Conservation (phyloP, 2,329 filamentous ascomycete species). For the Sphaerostilbella broomeana region DNA sequence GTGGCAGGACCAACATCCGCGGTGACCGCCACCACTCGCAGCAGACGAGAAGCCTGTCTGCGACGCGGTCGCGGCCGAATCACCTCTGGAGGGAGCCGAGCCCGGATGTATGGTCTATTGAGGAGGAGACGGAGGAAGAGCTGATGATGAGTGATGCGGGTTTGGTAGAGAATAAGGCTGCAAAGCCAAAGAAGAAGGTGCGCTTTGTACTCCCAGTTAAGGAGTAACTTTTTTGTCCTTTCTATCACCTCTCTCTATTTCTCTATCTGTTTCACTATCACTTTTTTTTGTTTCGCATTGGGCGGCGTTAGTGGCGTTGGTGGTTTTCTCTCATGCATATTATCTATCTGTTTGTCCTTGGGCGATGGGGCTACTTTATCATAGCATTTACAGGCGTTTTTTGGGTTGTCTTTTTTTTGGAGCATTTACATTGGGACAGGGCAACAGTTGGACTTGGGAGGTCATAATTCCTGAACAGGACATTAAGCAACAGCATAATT, state of each 20-base stretch:
- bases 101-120: conserved; percentile 54
- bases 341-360: conserved; percentile 12
- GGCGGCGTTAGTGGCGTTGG: conserved; percentile 13
- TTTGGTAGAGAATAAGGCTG: conserved; percentile 31
- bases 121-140: conserved; percentile 53
- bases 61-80: conserved; percentile 32
- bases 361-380: conserved; percentile 2
- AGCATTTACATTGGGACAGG: conserved; percentile 1
- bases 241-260: too few relatives aligned
- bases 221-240: conserved; percentile 22
- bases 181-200: conserved; percentile 50
- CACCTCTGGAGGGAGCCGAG: conserved; percentile 51
- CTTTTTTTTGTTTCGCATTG: conserved; percentile 18
- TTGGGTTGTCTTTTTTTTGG: background rate
- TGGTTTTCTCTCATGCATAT: background rate
- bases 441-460: too few relatives aligned
- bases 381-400: conserved; percentile 7
- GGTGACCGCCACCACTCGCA: conserved; percentile 25
- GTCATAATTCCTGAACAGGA: too few relatives aligned
- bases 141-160: conserved; percentile 31
- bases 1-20: conserved; percentile 24
- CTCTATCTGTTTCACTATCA: background rate
- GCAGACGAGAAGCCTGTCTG: conserved; percentile 23
- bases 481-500: too few relatives aligned
- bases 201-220: conserved; percentile 45